Conservation (phyloP, 2,329 filamentous ascomycete genomes). For the Aspergillus intermedius region DNA sequence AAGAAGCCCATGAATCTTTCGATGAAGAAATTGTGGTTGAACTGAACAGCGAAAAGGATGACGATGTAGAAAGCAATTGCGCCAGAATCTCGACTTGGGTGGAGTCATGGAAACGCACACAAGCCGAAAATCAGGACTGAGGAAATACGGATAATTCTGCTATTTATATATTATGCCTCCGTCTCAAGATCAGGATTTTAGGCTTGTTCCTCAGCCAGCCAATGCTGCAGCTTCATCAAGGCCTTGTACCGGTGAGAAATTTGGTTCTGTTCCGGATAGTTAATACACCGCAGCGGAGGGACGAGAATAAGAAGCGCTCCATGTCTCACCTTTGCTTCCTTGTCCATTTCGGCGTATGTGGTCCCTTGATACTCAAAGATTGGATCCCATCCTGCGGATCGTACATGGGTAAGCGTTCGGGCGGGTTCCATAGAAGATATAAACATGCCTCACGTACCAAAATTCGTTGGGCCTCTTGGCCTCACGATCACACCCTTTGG, state of each 20-base stretch:
- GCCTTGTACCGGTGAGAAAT: conserved; percentile 88
- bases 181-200: conserved; percentile 7
- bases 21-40: conserved; percentile 84
- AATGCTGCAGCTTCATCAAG: conserved; percentile 76
- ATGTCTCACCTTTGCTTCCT: conserved; percentile 69
- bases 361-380: conserved; percentile 89
- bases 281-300: conserved; percentile 1
- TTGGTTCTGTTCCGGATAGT: conserved; percentile 54
- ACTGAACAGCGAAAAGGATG: conserved; percentile 69
- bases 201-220: conserved; percentile 53
- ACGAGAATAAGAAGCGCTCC: background rate
- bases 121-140: conserved; percentile 23
- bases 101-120: conserved; percentile 65
- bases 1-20: conserved; percentile 84
- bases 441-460: conserved; percentile 56
- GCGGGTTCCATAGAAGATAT: background rate
- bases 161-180: conserved; percentile 6
- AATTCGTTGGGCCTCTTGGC: conserved; percentile 69
- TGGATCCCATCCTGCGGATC: conserved; percentile 75
- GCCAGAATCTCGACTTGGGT: conserved; percentile 79
- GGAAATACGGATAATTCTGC: background rate
- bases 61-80: conserved; percentile 84
- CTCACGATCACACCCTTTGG: conserved; percentile 71
- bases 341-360: conserved; percentile 96
- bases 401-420: conserved; percentile 2